These are phyloP conservation scores for Davidsoniella neocaledoniae DNA, from an alignment of 2,329 filamentous ascomycete genomes.

Conservation along the genomic window DNA sequence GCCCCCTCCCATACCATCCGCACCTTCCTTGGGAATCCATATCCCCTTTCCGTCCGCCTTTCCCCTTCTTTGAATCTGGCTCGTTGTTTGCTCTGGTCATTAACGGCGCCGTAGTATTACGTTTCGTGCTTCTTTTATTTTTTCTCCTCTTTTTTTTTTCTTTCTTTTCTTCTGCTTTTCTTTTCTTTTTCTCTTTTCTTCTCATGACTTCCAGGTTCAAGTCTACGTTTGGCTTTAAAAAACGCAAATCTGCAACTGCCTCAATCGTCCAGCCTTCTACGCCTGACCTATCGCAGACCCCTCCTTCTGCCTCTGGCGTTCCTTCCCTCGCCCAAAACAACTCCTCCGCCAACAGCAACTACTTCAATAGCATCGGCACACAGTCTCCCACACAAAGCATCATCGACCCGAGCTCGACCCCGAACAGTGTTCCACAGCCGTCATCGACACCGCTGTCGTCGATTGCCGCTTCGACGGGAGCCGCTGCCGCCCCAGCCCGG, in stretches of 20 bases:
- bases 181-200: conserved; percentile 22
- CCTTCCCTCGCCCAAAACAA: background rate
- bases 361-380: conserved; percentile 18
- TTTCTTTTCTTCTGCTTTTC: conserved; percentile 19
- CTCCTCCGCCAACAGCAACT: conserved; percentile 21
- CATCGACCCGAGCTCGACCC: conserved; percentile 2
- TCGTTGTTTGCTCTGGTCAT: conserved; percentile 16
- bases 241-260: conserved; percentile 48
- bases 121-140: conserved; percentile 15
- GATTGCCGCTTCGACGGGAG: background rate
- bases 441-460: background rate
- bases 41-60: conserved; percentile 4
- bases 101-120: conserved; percentile 4
- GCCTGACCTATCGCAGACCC: conserved; percentile 7
- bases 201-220: conserved; percentile 59
- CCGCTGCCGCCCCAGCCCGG: background rate
- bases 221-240: conserved; percentile 66
- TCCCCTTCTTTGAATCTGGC: conserved; percentile 10
- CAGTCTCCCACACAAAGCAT: background rate
- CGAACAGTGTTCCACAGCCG: background rate
- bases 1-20: background rate
- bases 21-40: background rate
- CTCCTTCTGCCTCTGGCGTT: conserved; percentile 6
- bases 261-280: conserved; percentile 31
- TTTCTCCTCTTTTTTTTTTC: conserved; percentile 15